Evolutionary conservation across 306 rosid genomes (phyloP).

Genomic region (Lathyrus aphaca): DNA sequence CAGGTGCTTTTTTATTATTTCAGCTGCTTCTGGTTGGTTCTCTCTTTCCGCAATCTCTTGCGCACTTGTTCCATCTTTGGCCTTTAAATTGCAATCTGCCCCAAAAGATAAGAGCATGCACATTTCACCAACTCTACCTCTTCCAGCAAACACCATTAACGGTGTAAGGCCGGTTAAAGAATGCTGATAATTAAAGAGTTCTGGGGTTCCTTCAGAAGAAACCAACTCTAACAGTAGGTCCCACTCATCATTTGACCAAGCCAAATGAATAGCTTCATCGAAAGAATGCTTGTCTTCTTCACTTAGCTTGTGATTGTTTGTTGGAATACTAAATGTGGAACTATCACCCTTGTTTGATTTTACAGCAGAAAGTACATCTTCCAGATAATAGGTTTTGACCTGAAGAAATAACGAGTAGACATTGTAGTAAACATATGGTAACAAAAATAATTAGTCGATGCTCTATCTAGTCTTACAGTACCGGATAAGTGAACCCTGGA

Average conservation of each 20-base stretch:
- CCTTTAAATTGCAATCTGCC: constrained; percentile 67
- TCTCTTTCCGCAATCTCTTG: constrained; percentile 69
- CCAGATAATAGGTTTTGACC: constrained; percentile 85
- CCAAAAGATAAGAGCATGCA: constrained; percentile 86
- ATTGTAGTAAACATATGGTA: constrained; percentile 17
- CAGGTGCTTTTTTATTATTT: constrained; percentile 58
- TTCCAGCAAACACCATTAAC: constrained; percentile 89
- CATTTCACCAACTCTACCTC: constrained; percentile 79
- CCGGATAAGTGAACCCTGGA: constrained; percentile 96
- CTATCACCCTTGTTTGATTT: constrained; percentile 48
- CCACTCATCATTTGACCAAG: constrained; percentile 82
- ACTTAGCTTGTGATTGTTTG: constrained; percentile 47
- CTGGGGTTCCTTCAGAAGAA: constrained; percentile 57
- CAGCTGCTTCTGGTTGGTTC: constrained; percentile 64
- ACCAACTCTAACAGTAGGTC: constrained; percentile 76
- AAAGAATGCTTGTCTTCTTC: constrained; percentile 70
- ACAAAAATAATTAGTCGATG: constrained; percentile 33
- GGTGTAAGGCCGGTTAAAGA: constrained; percentile 76
- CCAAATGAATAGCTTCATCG: constrained; percentile 84
- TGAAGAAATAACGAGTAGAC: constrained; percentile 46
- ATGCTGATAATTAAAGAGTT: constrained; percentile 79
- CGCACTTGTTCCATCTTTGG: constrained; percentile 72
- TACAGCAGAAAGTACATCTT: constrained; percentile 80
- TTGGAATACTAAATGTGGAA: constrained; percentile 38
- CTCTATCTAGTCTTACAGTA: constrained; percentile 43